Conservation (phyloP, 768 basidiomycete species). For the Podaxis sp. region DNA sequence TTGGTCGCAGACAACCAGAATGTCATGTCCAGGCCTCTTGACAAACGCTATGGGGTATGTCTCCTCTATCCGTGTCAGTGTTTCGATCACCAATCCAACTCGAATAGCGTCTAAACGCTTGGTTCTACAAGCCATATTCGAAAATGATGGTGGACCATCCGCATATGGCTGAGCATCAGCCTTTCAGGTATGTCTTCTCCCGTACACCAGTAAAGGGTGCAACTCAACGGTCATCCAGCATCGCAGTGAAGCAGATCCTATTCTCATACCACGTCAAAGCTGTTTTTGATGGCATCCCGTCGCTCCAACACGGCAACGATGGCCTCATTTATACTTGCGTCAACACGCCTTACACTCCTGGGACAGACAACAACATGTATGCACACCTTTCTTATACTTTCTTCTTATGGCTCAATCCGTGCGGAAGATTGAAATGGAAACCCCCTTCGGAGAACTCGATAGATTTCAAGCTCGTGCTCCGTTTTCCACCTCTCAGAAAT, state of each 20-base stretch:
- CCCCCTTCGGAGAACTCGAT: constrained; percentile 97
- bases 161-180: constrained; percentile 54
- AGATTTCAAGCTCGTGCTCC: constrained; percentile 94
- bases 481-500: constrained; percentile 69
- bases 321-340: constrained; percentile 96
- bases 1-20: constrained; percentile 83
- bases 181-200: constrained; percentile 75
- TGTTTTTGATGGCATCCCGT: constrained; percentile 83
- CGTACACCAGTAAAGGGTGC: neutral
- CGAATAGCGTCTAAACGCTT: constrained; percentile 67
- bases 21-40: constrained; percentile 77
- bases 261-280: constrained; percentile 84
- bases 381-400: constrained; percentile 19
- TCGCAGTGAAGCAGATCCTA: constrained; percentile 83
- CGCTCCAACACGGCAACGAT: constrained; percentile 87
- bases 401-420: neutral
- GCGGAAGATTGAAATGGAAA: constrained; percentile 91
- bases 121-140: constrained; percentile 78
- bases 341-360: constrained; percentile 75
- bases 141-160: constrained; percentile 69
- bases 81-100: constrained; percentile 9
- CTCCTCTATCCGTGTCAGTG: neutral
- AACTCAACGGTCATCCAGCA: constrained; percentile 38
- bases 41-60: constrained; percentile 88
- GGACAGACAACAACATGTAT: constrained; percentile 87